Evolutionary conservation across 1,284 basidiomycete species (phyloP).

Genomic region (Xerocomus cyaneibrunnescens): DNA sequence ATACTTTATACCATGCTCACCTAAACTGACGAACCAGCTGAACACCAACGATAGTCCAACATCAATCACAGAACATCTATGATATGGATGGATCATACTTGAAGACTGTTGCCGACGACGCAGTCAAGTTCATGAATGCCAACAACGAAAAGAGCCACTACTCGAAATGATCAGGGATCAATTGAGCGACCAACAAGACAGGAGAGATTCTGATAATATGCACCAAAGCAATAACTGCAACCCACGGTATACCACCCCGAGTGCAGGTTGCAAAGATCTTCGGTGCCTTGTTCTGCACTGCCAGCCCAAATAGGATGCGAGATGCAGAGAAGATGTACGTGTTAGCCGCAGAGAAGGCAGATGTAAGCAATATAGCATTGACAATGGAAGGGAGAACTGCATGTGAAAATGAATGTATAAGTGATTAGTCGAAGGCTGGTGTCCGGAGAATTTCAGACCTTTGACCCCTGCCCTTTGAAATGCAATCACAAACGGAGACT

Average conservation of each 20-base stretch:
- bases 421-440: not conserved
- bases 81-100: conserved; percentile 14
- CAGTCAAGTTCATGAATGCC: conserved; percentile 23
- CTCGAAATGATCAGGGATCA: conserved; percentile 38
- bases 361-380: conserved; percentile 66
- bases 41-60: not conserved
- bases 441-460: conserved; percentile 28
- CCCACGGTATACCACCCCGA: conserved; percentile 24
- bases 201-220: not conserved
- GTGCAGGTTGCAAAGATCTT: conserved; percentile 63
- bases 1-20: conserved; percentile 4
- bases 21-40: conserved; percentile 52
- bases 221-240: conserved; percentile 8
- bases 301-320: conserved; percentile 81
- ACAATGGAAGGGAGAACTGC: conserved; percentile 65
- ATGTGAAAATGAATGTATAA: not conserved
- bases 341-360: conserved; percentile 84
- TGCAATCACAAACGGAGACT: conserved; percentile 82
- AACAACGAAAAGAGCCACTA: conserved; percentile 37
- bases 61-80: not conserved
- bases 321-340: conserved; percentile 79
- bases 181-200: not conserved
- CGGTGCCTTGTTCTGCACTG: conserved; percentile 75
- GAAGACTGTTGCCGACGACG: conserved; percentile 24
- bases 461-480: conserved; percentile 75